Percentiles rank a stretch among this genome's conserved stretches.
Evolutionary conservation across 306 rosid species (phyloP).

Genomic region (Argentina anserina): DNA sequence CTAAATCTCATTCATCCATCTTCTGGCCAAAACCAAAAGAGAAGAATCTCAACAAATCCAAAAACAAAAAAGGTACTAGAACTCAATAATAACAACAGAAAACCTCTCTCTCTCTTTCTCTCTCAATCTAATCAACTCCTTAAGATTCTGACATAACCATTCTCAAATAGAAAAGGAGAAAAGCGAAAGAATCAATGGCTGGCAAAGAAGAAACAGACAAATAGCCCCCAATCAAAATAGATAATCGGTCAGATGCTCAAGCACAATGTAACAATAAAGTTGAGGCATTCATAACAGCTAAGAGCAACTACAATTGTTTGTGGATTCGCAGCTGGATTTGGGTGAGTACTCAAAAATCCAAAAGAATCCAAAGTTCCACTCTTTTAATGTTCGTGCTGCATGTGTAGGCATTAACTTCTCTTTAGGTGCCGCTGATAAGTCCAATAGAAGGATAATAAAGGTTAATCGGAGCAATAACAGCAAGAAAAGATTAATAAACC

Average conservation of each 20-base stretch:
- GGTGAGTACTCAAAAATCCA: neutral
- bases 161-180: neutral
- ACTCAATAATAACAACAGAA: neutral
- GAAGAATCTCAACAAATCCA: neutral
- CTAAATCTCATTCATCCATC: neutral
- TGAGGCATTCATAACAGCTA: neutral
- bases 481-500: too few relatives aligned
- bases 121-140: neutral
- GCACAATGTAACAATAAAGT: neutral
- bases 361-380: neutral
- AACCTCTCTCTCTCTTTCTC: too few relatives aligned
- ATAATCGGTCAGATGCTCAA: neutral
- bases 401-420: slow-evolving; percentile 80
- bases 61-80: neutral
- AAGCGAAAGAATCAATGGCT: neutral
- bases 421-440: slow-evolving; percentile 72
- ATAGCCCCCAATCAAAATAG: slow-evolving; percentile 3
- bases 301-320: neutral
- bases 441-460: slow-evolving; percentile 48
- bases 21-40: neutral
- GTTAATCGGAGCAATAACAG: slow-evolving; percentile 45
- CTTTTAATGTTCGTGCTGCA: neutral
- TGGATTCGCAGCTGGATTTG: neutral
- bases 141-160: neutral
- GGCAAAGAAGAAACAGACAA: slow-evolving; percentile 4